phyloP scores from a whole-genome alignment of 192 early-diverging fungal genomes.

The Coemansia sp. region DNA sequence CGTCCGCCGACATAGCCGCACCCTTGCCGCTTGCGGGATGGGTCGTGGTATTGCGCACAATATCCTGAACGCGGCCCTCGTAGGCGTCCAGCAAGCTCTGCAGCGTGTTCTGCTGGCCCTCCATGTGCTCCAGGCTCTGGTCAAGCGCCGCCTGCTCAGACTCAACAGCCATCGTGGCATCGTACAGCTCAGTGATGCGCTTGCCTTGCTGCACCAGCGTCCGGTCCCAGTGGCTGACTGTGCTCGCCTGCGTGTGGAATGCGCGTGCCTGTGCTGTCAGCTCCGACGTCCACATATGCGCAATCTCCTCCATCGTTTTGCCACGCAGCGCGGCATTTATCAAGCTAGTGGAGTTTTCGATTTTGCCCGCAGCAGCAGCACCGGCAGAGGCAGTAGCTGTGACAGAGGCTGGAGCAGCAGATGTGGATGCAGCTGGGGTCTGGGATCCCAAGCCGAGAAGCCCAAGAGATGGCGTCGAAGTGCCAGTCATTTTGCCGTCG shows the following conservation, averaged over 20 bases:
- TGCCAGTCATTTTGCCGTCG: slow-evolving; percentile 37
- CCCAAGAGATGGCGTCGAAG: slow-evolving; percentile 10
- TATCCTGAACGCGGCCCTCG: slow-evolving; percentile 60
- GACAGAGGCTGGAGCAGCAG: neutral
- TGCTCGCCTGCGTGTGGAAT: slow-evolving; percentile 83
- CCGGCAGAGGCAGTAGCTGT: slow-evolving; percentile 10
- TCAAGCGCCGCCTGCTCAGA: slow-evolving; percentile 77
- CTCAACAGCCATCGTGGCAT: slow-evolving; percentile 74
- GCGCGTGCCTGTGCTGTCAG: slow-evolving; percentile 75
- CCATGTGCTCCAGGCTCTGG: slow-evolving; percentile 84
- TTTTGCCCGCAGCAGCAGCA: slow-evolving; percentile 12
- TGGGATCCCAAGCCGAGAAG: neutral
- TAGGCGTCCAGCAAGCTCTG: slow-evolving; percentile 77
- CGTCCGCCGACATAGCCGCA: slow-evolving; percentile 66
- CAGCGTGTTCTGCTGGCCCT: slow-evolving; percentile 82
- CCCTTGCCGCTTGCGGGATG: slow-evolving; percentile 46
- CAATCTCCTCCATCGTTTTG: slow-evolving; percentile 89
- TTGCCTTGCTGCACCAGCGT: slow-evolving; percentile 81
- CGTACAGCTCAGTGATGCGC: slow-evolving; percentile 76
- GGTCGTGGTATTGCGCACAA: slow-evolving; percentile 59
- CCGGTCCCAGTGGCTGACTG: slow-evolving; percentile 85
- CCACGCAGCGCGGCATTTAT: slow-evolving; percentile 44
- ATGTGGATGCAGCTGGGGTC: neutral
- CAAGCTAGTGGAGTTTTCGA: slow-evolving; percentile 61
- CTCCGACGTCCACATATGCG: slow-evolving; percentile 87